Percentiles rank a stretch among this genome's conserved stretches.
Conservation (phyloP, 495 filamentous ascomycete genomes). For the Bombardia bombarda region DNA sequence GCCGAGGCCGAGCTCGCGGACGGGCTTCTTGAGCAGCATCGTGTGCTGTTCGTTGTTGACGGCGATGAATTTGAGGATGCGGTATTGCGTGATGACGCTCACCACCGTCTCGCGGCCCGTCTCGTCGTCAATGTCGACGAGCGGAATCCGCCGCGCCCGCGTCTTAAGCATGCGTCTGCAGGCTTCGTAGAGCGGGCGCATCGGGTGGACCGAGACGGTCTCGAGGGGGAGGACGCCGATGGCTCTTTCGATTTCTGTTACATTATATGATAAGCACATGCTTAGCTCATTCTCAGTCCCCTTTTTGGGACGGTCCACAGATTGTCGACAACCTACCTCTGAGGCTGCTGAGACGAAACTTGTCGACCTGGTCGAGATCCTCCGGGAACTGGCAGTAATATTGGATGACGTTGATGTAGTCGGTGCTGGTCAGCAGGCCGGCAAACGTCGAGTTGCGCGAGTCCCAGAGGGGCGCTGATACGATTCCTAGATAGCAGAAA, state of each 20-base stretch:
- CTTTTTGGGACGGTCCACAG: neutral
- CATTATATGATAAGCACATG: neutral
- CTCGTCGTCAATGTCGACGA: slow-evolving; percentile 93
- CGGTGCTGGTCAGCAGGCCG: slow-evolving; percentile 86
- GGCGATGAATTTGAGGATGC: slow-evolving; percentile 96
- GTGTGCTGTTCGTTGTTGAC: slow-evolving; percentile 90
- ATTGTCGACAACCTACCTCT: slow-evolving; percentile 56
- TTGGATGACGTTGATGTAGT: slow-evolving; percentile 98
- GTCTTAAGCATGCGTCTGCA: slow-evolving; percentile 92
- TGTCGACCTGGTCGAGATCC: slow-evolving; percentile 78
- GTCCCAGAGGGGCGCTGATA: slow-evolving; percentile 97
- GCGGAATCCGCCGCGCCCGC: slow-evolving; percentile 83
- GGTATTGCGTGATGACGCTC: slow-evolving; percentile 94
- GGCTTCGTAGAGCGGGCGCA: slow-evolving; percentile 85
- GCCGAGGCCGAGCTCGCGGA: slow-evolving; percentile 78
- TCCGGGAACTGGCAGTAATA: slow-evolving; percentile 99
- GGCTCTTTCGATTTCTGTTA: slow-evolving; percentile 82
- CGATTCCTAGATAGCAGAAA: slow-evolving; percentile 79
- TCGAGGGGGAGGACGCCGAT: slow-evolving; percentile 87
- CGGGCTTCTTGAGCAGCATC: slow-evolving; percentile 76
- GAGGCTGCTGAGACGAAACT: slow-evolving; percentile 89
- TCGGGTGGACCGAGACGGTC: slow-evolving; percentile 89
- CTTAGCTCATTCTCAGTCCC: slow-evolving; percentile 4
- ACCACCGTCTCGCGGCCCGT: slow-evolving; percentile 88
- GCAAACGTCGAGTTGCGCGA: slow-evolving; percentile 90